phyloP scores from a whole-genome alignment of 768 basidiomycete genomes.

The Leccinum variicolor region DNA sequence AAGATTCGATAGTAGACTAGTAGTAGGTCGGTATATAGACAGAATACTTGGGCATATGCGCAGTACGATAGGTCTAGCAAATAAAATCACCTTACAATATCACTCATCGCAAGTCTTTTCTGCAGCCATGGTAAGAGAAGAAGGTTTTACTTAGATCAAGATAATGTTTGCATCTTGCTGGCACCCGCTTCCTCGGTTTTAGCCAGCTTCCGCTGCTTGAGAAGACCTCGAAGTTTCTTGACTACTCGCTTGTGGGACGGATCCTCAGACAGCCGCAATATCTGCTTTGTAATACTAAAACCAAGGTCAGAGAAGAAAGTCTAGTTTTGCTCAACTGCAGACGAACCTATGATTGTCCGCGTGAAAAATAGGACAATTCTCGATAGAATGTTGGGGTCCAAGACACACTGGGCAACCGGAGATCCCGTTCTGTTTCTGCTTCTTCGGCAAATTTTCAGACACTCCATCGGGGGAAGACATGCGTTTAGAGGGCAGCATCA shows the following conservation, averaged over 20 bases:
- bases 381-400: slow-evolving; percentile 42
- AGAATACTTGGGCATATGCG: slow-evolving; percentile 1
- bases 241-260: slow-evolving; percentile 35
- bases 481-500: slow-evolving; percentile 34
- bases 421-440: slow-evolving; percentile 28
- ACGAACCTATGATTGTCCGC: slow-evolving; percentile 54
- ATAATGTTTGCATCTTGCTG: slow-evolving; percentile 1
- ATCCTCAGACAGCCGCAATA: slow-evolving; percentile 41
- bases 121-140: not conserved
- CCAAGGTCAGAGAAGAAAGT: slow-evolving; percentile 6
- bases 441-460: slow-evolving; percentile 34
- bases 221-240: slow-evolving; percentile 37
- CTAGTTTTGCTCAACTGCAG: not conserved
- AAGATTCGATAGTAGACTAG: not conserved
- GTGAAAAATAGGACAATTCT: slow-evolving; percentile 53
- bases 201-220: slow-evolving; percentile 32
- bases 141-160: not conserved
- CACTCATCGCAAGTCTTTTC: slow-evolving; percentile 4
- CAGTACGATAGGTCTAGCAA: slow-evolving; percentile 9
- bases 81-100: slow-evolving; percentile 11
- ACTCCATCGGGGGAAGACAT: slow-evolving; percentile 29
- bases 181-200: slow-evolving; percentile 3
- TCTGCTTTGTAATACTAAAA: slow-evolving; percentile 41
- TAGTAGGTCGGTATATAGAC: not conserved
- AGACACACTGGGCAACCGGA: slow-evolving; percentile 48